phyloP scores from a whole-genome alignment of 2,329 filamentous ascomycete species.

The Laburnicola sp. region DNA sequence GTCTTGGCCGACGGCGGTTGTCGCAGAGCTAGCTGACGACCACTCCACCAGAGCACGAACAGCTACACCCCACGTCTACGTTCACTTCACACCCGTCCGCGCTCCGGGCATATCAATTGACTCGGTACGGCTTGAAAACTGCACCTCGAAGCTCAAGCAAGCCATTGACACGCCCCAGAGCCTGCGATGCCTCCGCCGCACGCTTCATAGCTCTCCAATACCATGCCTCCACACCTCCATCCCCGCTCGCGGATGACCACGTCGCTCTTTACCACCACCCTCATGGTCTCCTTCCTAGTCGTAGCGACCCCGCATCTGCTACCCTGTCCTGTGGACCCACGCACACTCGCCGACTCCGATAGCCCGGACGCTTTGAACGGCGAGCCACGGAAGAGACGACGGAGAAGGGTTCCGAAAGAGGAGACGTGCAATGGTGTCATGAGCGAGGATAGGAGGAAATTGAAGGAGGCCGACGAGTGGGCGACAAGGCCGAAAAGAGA shows the following conservation, averaged over 20 bases:
- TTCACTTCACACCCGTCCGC: constrained; percentile 13
- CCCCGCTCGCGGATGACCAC: constrained; percentile 91
- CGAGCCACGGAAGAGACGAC: constrained; percentile 43
- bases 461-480: constrained; percentile 23
- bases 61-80: constrained; percentile 19
- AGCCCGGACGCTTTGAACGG: constrained; percentile 34
- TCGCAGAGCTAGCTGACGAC: constrained; percentile 15
- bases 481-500: constrained; percentile 61
- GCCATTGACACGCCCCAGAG: constrained; percentile 24
- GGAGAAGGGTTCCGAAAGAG: constrained; percentile 42
- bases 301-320: constrained; percentile 88
- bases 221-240: constrained; percentile 83
- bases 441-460: constrained; percentile 24
- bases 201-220: constrained; percentile 23
- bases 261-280: constrained; percentile 91
- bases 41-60: constrained; percentile 33
- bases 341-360: constrained; percentile 72
- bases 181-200: constrained; percentile 35
- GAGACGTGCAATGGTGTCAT: constrained; percentile 25
- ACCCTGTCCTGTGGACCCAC: constrained; percentile 80
- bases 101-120: constrained; percentile 39
- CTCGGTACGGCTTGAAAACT: constrained; percentile 16
- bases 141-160: neutral
- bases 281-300: constrained; percentile 86
- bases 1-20: constrained; percentile 1